These are phyloP conservation scores for Thalia dealbata DNA, from an alignment of 176 grass and related monocot species.

Conservation along the genomic window DNA sequence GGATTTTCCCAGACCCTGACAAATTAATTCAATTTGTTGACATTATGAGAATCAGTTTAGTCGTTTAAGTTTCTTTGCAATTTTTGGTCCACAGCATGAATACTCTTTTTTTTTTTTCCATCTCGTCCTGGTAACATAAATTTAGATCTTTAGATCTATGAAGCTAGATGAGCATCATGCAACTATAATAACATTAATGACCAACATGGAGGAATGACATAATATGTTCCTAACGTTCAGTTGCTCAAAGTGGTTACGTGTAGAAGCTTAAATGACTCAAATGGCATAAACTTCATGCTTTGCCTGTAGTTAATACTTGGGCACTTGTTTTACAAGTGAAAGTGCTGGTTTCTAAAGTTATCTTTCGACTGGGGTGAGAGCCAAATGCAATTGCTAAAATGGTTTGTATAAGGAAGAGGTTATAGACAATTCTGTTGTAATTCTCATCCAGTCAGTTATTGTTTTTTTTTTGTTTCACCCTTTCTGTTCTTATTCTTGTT, in stretches of 20 bases:
- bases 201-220: not conserved
- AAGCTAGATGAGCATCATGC: not conserved
- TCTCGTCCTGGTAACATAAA: not conserved
- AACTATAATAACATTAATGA: not conserved
- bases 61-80: not conserved
- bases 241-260: not conserved
- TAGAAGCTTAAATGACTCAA: not conserved
- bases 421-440: too few relatives aligned
- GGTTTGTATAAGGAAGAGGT: too few relatives aligned
- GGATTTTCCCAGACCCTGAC: not conserved
- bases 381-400: too few relatives aligned
- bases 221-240: not conserved
- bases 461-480: too few relatives aligned
- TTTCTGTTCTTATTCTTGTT: too few relatives aligned
- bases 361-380: too few relatives aligned
- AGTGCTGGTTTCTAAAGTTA: too few relatives aligned
- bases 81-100: not conserved
- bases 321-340: too few relatives aligned
- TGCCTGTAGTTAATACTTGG: too few relatives aligned
- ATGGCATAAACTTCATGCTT: too few relatives aligned
- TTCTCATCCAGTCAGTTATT: too few relatives aligned
- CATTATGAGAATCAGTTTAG: not conserved
- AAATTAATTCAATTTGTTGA: not conserved
- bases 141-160: not conserved
- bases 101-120: not conserved